Evolutionary conservation across 306 rosid genomes (phyloP), one percentile per base, ranked within the genome.

Genomic region (Trifolium pratense): DNA sequence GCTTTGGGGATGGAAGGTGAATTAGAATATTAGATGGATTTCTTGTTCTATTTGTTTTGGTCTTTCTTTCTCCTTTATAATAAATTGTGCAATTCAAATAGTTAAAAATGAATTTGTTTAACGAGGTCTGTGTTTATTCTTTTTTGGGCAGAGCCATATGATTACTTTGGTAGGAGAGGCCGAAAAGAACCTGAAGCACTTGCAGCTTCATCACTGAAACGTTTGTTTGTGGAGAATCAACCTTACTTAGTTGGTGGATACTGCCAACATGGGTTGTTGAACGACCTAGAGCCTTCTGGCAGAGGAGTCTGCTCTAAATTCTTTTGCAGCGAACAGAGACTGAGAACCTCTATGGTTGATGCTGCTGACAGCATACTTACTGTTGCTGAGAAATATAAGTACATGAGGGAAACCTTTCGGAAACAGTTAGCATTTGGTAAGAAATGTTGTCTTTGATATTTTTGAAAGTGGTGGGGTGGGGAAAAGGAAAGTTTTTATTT

Each of bases 161-260:
- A 90, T 83, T 87, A 86, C 84, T 84, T 89, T 71, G 93, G 97
- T 76, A 73, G 99, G 89, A 87, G 99, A 76, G 99, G 99, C 40
- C 85, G 97, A 40, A 94, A 94, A 78, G 99, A 89, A 81, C 99
- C 99, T 57, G 97, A 94, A 83, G 99, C 90, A 53, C 89, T 94
- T 75, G 93, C 99, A 70, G 99, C 99, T 73, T 96, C 99, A 59
- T 89, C 99, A 31, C 78, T 78, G 61, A 94, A 94, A 82, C 97
- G 99, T 21, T 84, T 88, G 80, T 94, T 91, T 86, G 97, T 94
- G 31, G 95, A 94, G 80, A 94, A 94, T 73, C 96, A 91, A 74
- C 89, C 99, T 80, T 88, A 88, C 79, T 77, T 91, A 67, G 92
- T 90, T 9, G 86, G 96, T 76, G 97, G 97, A 79, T 88, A 89